Base-by-base conservation (phyloP, 2,329 filamentous ascomycete species). In the Dryadomyces quercivorus region DNA sequence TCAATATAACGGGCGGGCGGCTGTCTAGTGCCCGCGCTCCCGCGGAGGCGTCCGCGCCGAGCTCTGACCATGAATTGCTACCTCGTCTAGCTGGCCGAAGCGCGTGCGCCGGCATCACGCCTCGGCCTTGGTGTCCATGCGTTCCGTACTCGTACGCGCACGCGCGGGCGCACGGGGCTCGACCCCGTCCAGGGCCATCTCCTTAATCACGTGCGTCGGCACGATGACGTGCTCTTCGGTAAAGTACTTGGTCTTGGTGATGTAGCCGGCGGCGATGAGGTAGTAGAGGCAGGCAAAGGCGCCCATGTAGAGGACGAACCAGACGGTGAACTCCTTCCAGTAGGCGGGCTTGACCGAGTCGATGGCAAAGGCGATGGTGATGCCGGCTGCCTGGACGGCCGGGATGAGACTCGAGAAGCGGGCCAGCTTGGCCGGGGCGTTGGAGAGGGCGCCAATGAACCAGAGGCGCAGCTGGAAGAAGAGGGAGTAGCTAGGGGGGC, bases 281-380 rank as follows among this genome's bases (percentile, higher is more conserved):
- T 36, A 36, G 31, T 52, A 52, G 20, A 52, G 43, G 18, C 51
- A 52, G 12, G n/a, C 51, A 26, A 52, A 52, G 9, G 51, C 42
- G 22, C 7, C 42, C 2, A 12, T 21, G 18, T 46, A 52, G 10
- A 52, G 51, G 2, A 66, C 71, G 54, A 52, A 36, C 51, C 51
- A 52, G 7, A 46, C 42, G 6, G 51, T 46, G 8, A 52, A 48
- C 21, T 53, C 52, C 22, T 53, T 53, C 52, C 45, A 53, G n/a
- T 31, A 53, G 6, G 45, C 52, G 8, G 51, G 51, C 42, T 46
- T 52, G 20, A 18, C 21, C 16, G 26, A 15, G 43, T 53, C 52
- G 45, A 43, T 51, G 13, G 42, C 53, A 42, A 46, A 51, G 10
- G 49, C 40, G n/a, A 55, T 48, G n/a, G 53, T 26, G 20, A 55